These are phyloP conservation scores for Dianthus caryophyllus DNA, from an alignment of 148 eudicot species.

Conservation along the genomic window DNA sequence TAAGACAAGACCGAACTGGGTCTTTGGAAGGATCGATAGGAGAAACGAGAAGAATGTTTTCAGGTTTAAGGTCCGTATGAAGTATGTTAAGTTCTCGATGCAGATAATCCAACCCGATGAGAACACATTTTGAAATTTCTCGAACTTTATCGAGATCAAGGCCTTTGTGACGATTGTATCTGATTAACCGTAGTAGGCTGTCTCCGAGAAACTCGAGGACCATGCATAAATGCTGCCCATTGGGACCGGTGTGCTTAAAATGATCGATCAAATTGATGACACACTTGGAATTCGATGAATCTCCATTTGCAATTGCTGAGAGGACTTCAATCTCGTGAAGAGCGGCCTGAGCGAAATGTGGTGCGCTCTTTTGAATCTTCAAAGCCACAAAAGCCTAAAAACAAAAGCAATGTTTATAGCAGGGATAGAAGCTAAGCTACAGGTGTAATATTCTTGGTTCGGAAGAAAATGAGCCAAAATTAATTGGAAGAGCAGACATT, in stretches of 20 bases:
- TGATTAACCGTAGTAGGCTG: conserved; percentile 72
- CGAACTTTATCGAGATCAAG: conserved; percentile 65
- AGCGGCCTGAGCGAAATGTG: conserved; percentile 88
- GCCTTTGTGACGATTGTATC: conserved; percentile 74
- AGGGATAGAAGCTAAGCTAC: not conserved
- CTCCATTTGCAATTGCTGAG: conserved; percentile 66
- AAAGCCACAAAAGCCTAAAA: conserved; percentile 70
- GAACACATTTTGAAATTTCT: conserved; percentile 80
- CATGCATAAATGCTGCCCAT: conserved; percentile 90
- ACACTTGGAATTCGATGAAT: conserved; percentile 48
- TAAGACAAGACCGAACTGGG: conserved; percentile 59
- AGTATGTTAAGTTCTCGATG: conserved; percentile 72
- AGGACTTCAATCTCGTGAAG: conserved; percentile 87
- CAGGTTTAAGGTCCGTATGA: conserved; percentile 89
- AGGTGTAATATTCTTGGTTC: not conserved
- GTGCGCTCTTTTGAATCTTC: conserved; percentile 96
- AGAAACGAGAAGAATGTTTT: conserved; percentile 77
- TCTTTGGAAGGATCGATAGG: conserved; percentile 82
- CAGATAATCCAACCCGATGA: conserved; percentile 87
- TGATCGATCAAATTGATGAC: conserved; percentile 71
- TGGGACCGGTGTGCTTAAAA: conserved; percentile 88
- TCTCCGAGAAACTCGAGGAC: conserved; percentile 97
- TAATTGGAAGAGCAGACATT: not conserved
- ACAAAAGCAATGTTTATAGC: not conserved
- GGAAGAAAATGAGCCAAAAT: not conserved